Conservation (phyloP, 495 filamentous ascomycete species). For the Neurospora sublineolata region DNA sequence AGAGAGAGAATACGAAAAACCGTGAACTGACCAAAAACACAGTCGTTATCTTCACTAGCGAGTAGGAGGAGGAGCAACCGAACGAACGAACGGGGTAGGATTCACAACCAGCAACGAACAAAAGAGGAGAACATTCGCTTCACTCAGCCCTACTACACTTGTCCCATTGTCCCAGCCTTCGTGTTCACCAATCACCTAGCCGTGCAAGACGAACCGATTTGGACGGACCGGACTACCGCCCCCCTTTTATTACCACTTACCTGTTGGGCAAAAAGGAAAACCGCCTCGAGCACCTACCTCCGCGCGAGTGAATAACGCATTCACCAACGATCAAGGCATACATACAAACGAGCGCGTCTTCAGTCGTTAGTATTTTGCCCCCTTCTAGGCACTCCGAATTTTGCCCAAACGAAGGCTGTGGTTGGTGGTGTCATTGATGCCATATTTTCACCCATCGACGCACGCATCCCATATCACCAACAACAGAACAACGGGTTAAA, state of each 20-base stretch:
- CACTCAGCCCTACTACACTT: background rate
- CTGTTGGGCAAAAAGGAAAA: background rate
- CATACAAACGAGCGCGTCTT: background rate
- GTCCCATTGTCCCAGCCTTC: background rate
- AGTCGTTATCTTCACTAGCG: background rate
- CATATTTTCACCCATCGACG: background rate
- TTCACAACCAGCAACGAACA: background rate
- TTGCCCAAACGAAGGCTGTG: background rate
- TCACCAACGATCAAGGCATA: background rate
- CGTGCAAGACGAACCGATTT: background rate
- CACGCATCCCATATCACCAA: background rate
- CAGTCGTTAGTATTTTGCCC: background rate
- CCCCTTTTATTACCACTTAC: background rate
- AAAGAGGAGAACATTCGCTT: background rate
- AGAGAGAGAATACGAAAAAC: background rate
- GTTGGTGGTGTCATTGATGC: background rate
- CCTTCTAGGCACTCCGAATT: background rate
- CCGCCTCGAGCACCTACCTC: background rate
- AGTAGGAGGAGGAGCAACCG: background rate
- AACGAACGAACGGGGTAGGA: background rate
- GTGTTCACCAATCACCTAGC: background rate
- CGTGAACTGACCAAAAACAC: background rate
- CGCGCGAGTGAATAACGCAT: background rate
- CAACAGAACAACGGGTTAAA: background rate
- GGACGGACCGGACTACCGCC: background rate